These are phyloP conservation scores for Fremontodendron californicum DNA, from an alignment of 345 rosid genomes.

Conservation along the genomic window DNA sequence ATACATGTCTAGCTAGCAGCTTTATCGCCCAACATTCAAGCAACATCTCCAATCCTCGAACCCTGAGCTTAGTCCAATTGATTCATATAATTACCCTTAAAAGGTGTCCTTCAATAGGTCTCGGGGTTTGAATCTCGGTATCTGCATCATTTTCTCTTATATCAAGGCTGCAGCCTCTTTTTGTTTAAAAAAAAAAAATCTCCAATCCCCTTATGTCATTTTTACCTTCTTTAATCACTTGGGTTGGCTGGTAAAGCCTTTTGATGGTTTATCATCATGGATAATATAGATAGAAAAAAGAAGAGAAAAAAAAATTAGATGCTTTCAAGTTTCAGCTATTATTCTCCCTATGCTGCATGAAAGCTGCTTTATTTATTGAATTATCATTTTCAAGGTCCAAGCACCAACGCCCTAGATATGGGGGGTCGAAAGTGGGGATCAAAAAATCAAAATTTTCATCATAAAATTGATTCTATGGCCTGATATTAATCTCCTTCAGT, in stretches of 20 bases:
- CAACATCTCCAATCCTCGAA: neutral
- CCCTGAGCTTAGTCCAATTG: neutral
- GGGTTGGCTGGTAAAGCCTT: neutral
- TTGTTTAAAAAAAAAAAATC: too few species aligned
- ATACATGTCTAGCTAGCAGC: conserved; percentile 8
- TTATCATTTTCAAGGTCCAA: conserved; percentile 22
- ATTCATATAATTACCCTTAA: too few species aligned
- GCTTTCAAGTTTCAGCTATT: neutral
- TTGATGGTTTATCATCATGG: neutral
- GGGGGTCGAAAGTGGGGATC: neutral
- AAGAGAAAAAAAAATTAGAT: neutral
- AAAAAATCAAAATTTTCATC: neutral
- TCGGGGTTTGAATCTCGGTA: too few species aligned
- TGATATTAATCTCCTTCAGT: neutral
- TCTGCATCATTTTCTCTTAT: too few species aligned
- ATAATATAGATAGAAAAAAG: neutral
- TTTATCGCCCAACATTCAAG: conserved; percentile 3
- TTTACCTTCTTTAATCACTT: conserved; percentile 18
- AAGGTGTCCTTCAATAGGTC: too few species aligned
- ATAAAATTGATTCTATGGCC: neutral
- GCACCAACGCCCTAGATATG: neutral
- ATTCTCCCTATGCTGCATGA: neutral
- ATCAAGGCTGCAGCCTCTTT: too few species aligned
- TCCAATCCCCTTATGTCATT: neutral
- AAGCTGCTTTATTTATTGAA: conserved; percentile 13